Percentiles rank a stretch among this genome's conserved stretches.
Conservation (phyloP, 148 eudicot genomes). For the Drosera capensis region DNA sequence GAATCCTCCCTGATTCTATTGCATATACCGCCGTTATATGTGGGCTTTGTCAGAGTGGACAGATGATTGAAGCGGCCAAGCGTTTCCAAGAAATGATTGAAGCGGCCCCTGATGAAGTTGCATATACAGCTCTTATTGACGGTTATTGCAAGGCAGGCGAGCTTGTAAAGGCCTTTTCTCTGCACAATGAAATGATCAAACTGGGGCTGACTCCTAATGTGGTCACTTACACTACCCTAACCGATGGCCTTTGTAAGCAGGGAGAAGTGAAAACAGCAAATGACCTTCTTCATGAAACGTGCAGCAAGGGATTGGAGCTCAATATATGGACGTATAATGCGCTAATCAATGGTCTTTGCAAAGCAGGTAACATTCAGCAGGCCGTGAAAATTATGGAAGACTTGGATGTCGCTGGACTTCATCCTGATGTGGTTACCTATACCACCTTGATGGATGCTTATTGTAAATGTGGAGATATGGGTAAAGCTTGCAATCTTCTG, state of each 20-base stretch:
- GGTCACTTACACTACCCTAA: conserved; percentile 80
- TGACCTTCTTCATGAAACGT: conserved; percentile 74
- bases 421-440: conserved; percentile 66
- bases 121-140: conserved; percentile 69
- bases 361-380: conserved; percentile 51
- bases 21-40: conserved; percentile 53
- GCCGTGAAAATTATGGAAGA: conserved; percentile 60
- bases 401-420: conserved; percentile 53
- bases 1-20: conserved; percentile 42
- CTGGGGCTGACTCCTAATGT: conserved; percentile 55
- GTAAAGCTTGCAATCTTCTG: conserved; percentile 60
- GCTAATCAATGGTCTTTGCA: conserved; percentile 70
- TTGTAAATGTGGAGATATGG: conserved; percentile 64
- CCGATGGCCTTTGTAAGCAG: conserved; percentile 79
- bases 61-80: conserved; percentile 45
- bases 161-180: conserved; percentile 46
- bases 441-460: conserved; percentile 91
- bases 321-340: conserved; percentile 71
- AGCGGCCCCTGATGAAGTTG: conserved; percentile 51
- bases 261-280: conserved; percentile 75
- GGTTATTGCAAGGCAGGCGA: conserved; percentile 87
- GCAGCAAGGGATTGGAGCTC: conserved; percentile 55
- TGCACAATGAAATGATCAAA: conserved; percentile 73
- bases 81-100: conserved; percentile 51
- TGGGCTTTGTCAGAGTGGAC: conserved; percentile 52